These are phyloP conservation scores for Beauveria pseudobassiana DNA, from an alignment of 2,329 filamentous ascomycete genomes.

Conservation along the genomic window DNA sequence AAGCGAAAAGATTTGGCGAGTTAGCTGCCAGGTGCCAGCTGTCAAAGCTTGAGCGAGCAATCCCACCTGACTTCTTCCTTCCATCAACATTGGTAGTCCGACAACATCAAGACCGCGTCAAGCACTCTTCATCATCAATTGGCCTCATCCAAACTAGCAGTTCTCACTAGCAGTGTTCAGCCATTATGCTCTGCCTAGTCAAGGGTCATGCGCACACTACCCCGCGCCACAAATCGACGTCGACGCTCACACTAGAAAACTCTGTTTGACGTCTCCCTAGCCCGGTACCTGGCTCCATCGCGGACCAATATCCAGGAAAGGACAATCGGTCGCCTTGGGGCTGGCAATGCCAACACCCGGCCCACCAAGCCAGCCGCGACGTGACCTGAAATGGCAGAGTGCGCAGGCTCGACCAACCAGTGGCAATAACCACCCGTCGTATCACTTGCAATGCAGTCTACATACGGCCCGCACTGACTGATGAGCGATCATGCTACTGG, in stretches of 20 bases:
- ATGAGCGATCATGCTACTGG: too few relatives aligned
- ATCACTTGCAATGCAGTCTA: not conserved
- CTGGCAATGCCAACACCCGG: not conserved
- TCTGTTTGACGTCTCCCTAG: conserved; percentile 3
- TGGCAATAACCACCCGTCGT: not conserved
- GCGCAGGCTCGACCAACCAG: not conserved
- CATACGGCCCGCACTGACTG: not conserved
- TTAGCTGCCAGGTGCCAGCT: not conserved
- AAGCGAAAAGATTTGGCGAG: not conserved
- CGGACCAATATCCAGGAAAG: conserved; percentile 6
- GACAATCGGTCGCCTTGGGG: conserved; percentile 1
- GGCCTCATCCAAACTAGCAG: not conserved
- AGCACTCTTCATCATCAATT: not conserved
- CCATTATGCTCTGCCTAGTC: not conserved
- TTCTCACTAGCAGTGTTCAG: not conserved
- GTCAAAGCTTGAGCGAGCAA: not conserved
- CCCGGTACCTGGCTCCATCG: not conserved
- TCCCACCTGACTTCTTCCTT: not conserved
- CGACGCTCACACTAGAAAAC: not conserved
- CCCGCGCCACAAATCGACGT: not conserved
- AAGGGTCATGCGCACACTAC: not conserved
- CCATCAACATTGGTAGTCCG: not conserved
- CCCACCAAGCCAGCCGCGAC: not conserved
- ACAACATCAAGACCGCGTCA: not conserved
- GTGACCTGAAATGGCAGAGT: not conserved